phyloP scores from a whole-genome alignment of 1,284 basidiomycete species.

The Veloboletus limbatus region DNA sequence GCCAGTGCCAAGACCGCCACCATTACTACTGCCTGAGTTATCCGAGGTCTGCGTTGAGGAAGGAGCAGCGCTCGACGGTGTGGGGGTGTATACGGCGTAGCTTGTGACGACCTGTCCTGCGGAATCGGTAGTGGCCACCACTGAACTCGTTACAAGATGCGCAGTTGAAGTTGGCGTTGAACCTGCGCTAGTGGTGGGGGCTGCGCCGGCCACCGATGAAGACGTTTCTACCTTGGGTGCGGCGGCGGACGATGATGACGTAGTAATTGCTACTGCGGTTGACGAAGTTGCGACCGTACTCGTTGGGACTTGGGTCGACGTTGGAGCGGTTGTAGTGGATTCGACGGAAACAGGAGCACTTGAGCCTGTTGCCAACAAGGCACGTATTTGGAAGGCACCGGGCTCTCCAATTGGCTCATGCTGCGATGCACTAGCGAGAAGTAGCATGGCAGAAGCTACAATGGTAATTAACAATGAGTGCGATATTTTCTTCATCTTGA shows the following conservation, averaged over 20 bases:
- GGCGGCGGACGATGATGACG: constrained; percentile 11
- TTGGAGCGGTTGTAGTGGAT: neutral
- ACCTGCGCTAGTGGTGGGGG: constrained; percentile 5
- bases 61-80: constrained; percentile 12
- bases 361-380: neutral
- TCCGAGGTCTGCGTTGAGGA: constrained; percentile 15
- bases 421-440: constrained; percentile 28
- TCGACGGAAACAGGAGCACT: neutral
- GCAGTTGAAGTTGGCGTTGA: neutral
- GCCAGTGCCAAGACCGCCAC: constrained; percentile 48
- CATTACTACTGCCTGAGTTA: constrained; percentile 1
- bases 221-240: constrained; percentile 3
- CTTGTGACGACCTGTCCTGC: constrained; percentile 25
- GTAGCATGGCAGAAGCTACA: constrained; percentile 28
- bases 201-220: constrained; percentile 5
- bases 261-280: constrained; percentile 6
- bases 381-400: constrained; percentile 21
- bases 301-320: constrained; percentile 12
- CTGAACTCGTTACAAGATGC: constrained; percentile 5
- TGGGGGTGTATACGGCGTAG: constrained; percentile 8
- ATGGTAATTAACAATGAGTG: constrained; percentile 31
- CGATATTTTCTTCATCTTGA: constrained; percentile 28
- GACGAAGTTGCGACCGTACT: neutral
- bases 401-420: constrained; percentile 25
- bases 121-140: constrained; percentile 26